phyloP scores from a whole-genome alignment of 495 filamentous ascomycete genomes.

The Annulohypoxylon bovei region DNA sequence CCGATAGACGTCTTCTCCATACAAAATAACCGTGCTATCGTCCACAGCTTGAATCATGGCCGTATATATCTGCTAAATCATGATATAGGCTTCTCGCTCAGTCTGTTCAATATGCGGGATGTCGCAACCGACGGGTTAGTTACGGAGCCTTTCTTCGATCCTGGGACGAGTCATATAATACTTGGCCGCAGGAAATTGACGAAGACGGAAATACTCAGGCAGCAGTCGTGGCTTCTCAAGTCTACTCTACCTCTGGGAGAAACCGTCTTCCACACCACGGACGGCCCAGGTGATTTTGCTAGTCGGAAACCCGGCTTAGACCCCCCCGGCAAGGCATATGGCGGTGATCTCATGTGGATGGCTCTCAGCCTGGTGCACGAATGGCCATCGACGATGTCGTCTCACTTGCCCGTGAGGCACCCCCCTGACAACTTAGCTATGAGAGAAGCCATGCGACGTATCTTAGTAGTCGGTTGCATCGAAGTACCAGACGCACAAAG shows the following conservation, averaged over 20 bases:
- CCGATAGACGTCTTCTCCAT: too few species aligned
- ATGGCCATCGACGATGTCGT: neutral
- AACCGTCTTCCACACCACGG: neutral
- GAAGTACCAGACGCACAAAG: neutral
- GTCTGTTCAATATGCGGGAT: neutral
- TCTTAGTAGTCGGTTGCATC: neutral
- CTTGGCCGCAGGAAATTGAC: neutral
- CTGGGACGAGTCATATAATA: neutral
- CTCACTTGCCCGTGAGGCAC: neutral
- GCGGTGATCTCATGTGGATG: neutral
- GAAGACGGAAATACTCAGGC: neutral
- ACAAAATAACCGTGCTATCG: too few species aligned
- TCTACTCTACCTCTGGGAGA: neutral
- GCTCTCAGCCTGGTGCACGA: neutral
- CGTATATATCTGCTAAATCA: too few species aligned
- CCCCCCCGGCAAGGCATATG: neutral
- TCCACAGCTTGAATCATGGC: too few species aligned
- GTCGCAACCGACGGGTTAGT: neutral
- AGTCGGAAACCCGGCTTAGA: neutral
- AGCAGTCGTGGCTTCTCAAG: constrained; percentile 1
- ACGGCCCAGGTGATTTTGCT: neutral
- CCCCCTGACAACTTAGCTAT: neutral
- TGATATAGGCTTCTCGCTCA: neutral
- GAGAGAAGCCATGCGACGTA: neutral
- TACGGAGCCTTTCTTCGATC: neutral